These are phyloP conservation scores for Eucalyptus caleyi DNA, from an alignment of 345 rosid species.

Conservation along the genomic window DNA sequence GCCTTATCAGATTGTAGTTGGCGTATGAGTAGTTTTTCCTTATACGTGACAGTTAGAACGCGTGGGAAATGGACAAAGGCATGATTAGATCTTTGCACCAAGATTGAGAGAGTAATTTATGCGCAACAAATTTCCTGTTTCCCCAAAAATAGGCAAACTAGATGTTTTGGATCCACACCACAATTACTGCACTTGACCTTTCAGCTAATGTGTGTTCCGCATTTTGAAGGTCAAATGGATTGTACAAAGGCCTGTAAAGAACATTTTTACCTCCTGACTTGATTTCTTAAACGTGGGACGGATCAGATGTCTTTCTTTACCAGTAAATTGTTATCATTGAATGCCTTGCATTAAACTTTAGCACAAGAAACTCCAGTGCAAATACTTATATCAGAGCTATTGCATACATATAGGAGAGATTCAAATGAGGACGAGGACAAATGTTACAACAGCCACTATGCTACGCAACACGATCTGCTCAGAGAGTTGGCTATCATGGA, in stretches of 20 bases:
- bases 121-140: no score
- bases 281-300: no score
- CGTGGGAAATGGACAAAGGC: not conserved
- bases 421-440: slow-evolving; percentile 8
- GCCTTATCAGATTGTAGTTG: not conserved
- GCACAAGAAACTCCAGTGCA: not conserved
- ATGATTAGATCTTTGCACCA: not conserved
- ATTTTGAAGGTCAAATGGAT: no score
- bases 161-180: not conserved
- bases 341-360: not conserved
- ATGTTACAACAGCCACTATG: slow-evolving; percentile 19
- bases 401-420: slow-evolving; percentile 15
- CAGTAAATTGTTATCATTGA: not conserved
- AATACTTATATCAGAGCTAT: not conserved
- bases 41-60: not conserved
- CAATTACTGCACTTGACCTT: not conserved
- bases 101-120: not conserved
- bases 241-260: no score
- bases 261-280: no score
- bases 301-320: no score
- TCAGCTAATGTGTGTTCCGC: no score
- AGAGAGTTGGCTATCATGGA: slow-evolving; percentile 27
- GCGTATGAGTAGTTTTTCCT: not conserved
- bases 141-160: no score
- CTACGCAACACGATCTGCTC: slow-evolving; percentile 31